Conservation (phyloP, 257 asterid species). For the Anisodus acutangulus region DNA sequence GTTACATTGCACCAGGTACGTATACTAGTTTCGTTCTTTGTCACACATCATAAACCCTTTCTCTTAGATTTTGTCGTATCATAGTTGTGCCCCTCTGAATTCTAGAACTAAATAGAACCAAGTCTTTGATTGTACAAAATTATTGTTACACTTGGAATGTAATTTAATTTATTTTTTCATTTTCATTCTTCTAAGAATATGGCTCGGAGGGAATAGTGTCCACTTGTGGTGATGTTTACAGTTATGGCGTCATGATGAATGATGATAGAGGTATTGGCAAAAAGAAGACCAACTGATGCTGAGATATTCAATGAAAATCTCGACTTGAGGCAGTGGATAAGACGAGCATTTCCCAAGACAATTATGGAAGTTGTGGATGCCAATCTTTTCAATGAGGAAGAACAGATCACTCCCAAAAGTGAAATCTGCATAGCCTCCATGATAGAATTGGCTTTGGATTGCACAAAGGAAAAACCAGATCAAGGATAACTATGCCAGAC, state of each 20-base stretch:
- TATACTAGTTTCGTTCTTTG: too few relatives aligned
- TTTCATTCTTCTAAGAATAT: too few relatives aligned
- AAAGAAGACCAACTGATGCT: conserved; percentile 19
- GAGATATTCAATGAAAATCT: background rate
- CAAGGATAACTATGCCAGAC: background rate
- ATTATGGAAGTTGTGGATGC: background rate
- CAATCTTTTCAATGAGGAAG: background rate
- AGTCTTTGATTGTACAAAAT: too few relatives aligned
- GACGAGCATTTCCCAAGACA: background rate
- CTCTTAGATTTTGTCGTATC: too few relatives aligned
- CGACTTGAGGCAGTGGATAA: conserved; percentile 40
- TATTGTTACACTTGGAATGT: too few relatives aligned
- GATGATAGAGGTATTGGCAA: conserved; percentile 39
- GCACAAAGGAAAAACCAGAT: background rate
- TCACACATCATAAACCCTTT: too few relatives aligned
- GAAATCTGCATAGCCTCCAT: background rate
- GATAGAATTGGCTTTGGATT: background rate
- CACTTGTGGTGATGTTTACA: too few relatives aligned
- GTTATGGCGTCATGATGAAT: background rate
- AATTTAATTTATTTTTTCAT: too few relatives aligned
- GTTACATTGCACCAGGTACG: too few relatives aligned
- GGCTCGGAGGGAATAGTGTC: too few relatives aligned
- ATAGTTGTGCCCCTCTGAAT: too few relatives aligned
- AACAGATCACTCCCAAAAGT: background rate
- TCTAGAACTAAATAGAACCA: too few relatives aligned